Evolutionary conservation across 768 basidiomycete genomes (phyloP).

Genomic region (Mycena epipterygia): DNA sequence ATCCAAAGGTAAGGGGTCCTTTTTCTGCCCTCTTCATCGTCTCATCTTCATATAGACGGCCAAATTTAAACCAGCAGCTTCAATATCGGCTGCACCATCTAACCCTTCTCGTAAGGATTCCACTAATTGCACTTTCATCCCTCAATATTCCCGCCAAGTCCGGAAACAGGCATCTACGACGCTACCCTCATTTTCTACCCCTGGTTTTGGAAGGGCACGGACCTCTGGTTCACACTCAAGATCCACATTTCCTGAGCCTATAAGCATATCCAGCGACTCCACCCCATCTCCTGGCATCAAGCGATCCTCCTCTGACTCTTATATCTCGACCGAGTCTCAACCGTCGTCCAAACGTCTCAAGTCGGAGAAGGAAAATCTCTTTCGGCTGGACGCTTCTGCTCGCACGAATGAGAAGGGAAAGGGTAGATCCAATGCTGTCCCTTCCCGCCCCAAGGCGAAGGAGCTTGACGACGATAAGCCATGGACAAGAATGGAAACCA

Average conservation of each 20-base stretch:
- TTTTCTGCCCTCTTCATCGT: neutral
- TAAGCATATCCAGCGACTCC: slow-evolving; percentile 56
- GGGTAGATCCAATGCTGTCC: slow-evolving; percentile 32
- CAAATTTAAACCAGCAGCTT: slow-evolving; percentile 62
- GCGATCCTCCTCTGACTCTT: slow-evolving; percentile 56
- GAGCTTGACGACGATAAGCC: slow-evolving; percentile 38
- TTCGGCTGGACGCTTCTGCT: neutral
- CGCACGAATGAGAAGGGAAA: slow-evolving; percentile 32
- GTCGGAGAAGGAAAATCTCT: slow-evolving; percentile 55
- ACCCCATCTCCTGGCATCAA: slow-evolving; percentile 52
- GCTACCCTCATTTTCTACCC: slow-evolving; percentile 60
- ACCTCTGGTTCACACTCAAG: slow-evolving; percentile 22
- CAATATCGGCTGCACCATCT: slow-evolving; percentile 15
- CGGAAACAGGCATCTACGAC: slow-evolving; percentile 41
- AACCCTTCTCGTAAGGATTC: neutral
- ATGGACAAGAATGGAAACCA: slow-evolving; percentile 38
- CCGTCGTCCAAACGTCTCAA: slow-evolving; percentile 52
- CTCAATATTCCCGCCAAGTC: too few relatives aligned
- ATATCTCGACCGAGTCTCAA: slow-evolving; percentile 47
- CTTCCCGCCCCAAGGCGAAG: neutral
- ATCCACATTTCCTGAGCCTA: slow-evolving; percentile 30
- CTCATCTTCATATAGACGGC: slow-evolving; percentile 26
- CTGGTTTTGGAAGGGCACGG: slow-evolving; percentile 54
- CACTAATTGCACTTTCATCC: neutral
- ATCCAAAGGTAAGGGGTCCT: slow-evolving; percentile 37